Conservation (phyloP, 805 yeast species). For the Myxozyma sirexii region DNA sequence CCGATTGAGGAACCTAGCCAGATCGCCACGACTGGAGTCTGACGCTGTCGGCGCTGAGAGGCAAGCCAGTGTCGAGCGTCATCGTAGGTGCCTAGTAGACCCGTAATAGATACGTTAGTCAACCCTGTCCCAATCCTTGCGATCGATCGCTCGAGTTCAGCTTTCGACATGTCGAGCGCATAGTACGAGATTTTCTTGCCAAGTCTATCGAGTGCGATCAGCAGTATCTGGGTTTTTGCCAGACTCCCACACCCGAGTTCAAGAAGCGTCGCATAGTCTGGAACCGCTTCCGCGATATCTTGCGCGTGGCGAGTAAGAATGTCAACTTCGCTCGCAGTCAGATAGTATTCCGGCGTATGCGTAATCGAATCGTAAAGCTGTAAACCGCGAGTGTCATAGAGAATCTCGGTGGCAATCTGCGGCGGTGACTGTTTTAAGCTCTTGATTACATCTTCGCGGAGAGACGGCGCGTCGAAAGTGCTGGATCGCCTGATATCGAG, state of each 20-base stretch:
- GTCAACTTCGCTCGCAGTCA: conserved; percentile 24
- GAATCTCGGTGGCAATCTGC: conserved; percentile 27
- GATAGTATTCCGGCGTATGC: conserved; percentile 26
- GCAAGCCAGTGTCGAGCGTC: conserved; percentile 32
- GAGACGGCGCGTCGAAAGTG: background rate
- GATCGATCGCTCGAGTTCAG: conserved; percentile 29
- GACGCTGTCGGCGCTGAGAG: background rate
- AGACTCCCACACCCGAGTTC: conserved; percentile 36
- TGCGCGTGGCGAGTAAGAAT: conserved; percentile 19
- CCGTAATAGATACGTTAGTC: conserved; percentile 20
- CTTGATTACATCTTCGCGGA: background rate
- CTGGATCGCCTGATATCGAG: background rate
- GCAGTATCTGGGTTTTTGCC: conserved; percentile 29
- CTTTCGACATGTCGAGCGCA: conserved; percentile 31
- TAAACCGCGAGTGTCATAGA: conserved; percentile 35
- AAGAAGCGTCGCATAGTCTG: conserved; percentile 18
- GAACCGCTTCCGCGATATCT: conserved; percentile 27
- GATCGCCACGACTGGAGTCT: conserved; percentile 16
- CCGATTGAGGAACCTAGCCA: conserved; percentile 38
- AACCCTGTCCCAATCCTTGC: conserved; percentile 1
- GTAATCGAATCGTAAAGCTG: conserved; percentile 35
- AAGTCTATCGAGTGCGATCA: conserved; percentile 26
- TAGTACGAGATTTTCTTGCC: conserved; percentile 24
- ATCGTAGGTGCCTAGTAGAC: conserved; percentile 34
- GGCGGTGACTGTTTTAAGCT: background rate